Evolutionary conservation across 371 early-diverging fungal genomes (phyloP), one percentile per base, ranked within the genome.

Genomic region (Mortierella sp.): DNA sequence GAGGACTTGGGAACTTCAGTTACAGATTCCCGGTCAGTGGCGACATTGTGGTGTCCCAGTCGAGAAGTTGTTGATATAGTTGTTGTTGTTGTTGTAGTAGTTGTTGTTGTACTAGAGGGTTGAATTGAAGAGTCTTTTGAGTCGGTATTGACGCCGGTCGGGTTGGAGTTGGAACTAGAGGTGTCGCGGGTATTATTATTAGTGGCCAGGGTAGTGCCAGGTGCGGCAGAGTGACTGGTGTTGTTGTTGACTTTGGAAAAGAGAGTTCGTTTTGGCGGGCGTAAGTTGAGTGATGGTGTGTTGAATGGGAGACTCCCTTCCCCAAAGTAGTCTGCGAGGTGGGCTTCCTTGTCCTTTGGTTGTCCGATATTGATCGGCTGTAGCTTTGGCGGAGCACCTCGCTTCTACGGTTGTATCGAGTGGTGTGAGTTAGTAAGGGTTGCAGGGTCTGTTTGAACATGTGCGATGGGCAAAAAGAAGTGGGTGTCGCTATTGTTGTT

Each of bases 291-390:
- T 19, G 71, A 60, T 1, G 54, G 11, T 1, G 70, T 50, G 50
- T 42, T 19, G 11, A 73, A 77, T 4, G 78, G 75, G n/a, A 77
- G 42, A 57, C 82, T 77, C 26, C 55, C 77, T 42, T 81, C 78
- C 48, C 82, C 82, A 81, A 81, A 81, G 75, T 81, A 81, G 45
- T 74, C 82, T 8, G 78, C 82, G 26, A 81, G 74, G 78, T 81
- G 78, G 3, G 82, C 82, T 52, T 78, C 78, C 58, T 72, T 81
- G 24, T 81, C 78, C 74, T 74, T 74, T 26, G 50, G 42, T 34
- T 44, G 82, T 21, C 34, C 78, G n/a, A 70, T 52, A 52, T 73
- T 81, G 13, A 81, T 48, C 9, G 82, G 77, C 50, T 60, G 75
- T 48, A 78, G 75, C 55, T 81, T 81, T 60, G 78, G 78, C 21